Conservation (phyloP, 2,329 filamentous ascomycete species). For the Madurella mycetomatis region DNA sequence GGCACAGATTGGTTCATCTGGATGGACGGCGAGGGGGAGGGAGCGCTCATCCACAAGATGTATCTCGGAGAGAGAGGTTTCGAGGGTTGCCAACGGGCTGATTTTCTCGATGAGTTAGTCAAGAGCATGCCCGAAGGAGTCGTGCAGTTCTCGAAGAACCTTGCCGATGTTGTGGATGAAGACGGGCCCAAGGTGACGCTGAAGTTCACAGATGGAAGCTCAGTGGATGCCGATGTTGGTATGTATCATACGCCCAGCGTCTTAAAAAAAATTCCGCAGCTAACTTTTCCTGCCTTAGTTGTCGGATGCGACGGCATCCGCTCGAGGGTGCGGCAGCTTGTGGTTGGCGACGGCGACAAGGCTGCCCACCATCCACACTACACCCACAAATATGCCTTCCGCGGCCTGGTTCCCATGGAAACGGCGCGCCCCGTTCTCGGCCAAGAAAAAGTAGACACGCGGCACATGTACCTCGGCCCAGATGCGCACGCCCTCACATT, state of each 20-base stretch:
- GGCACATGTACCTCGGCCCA: slow-evolving; percentile 54
- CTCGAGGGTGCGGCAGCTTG: slow-evolving; percentile 46
- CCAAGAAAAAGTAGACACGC: slow-evolving; percentile 43
- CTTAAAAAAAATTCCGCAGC: slow-evolving; percentile 9
- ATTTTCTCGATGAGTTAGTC: slow-evolving; percentile 33
- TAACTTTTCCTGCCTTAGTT: slow-evolving; percentile 31
- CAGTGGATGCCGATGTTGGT: slow-evolving; percentile 32
- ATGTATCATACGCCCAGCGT: background rate
- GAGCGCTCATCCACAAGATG: slow-evolving; percentile 27
- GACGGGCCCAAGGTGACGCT: slow-evolving; percentile 27
- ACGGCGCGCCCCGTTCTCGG: slow-evolving; percentile 49
- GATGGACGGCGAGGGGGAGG: slow-evolving; percentile 27
- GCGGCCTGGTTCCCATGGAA: slow-evolving; percentile 57
- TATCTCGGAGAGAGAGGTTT: slow-evolving; percentile 32
- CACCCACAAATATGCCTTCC: slow-evolving; percentile 57
- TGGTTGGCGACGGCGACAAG: slow-evolving; percentile 46
- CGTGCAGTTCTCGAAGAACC: slow-evolving; percentile 28
- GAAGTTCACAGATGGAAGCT: slow-evolving; percentile 31
- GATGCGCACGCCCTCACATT: slow-evolving; percentile 57
- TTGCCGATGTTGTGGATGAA: slow-evolving; percentile 21
- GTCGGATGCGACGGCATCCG: slow-evolving; percentile 64
- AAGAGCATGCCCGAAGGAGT: slow-evolving; percentile 23
- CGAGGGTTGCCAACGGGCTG: slow-evolving; percentile 32
- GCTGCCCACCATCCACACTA: slow-evolving; percentile 46
- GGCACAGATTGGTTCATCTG: slow-evolving; percentile 32